A percentile compares a stretch with the other conserved stretches of the same genome.
Evolutionary conservation across 305 asterid genomes (phyloP).

Genomic region (Fraxinus dipetala): DNA sequence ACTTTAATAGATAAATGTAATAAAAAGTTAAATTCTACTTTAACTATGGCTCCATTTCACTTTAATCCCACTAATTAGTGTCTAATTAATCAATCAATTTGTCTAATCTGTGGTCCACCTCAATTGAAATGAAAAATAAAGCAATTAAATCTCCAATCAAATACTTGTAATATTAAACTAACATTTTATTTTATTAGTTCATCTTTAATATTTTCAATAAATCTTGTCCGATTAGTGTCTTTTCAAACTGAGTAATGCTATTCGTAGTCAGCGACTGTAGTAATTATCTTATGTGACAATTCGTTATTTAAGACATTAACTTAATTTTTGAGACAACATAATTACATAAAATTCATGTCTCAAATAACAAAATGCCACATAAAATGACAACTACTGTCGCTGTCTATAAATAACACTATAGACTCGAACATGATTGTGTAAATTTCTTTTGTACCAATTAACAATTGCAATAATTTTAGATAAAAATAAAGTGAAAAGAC

Average conservation of each 20-base stretch:
- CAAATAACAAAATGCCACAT: too few species aligned
- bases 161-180: neutral
- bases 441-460: neutral
- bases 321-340: too few species aligned
- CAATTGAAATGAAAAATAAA: neutral
- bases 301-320: too few species aligned
- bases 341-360: too few species aligned
- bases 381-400: too few species aligned
- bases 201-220: neutral
- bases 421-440: neutral
- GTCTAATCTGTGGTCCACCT: neutral
- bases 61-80: neutral
- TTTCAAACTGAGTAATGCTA: neutral
- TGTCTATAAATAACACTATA: neutral
- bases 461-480: neutral
- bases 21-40: neutral
- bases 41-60: neutral
- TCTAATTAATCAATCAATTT: neutral
- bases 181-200: neutral
- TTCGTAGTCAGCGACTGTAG: too few species aligned
- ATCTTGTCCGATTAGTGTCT: neutral
- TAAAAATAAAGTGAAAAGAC: neutral
- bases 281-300: too few species aligned
- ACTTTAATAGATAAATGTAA: neutral
- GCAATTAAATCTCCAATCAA: neutral